Evolutionary conservation across 768 basidiomycete species (phyloP).

Genomic region (Terana coerulea): DNA sequence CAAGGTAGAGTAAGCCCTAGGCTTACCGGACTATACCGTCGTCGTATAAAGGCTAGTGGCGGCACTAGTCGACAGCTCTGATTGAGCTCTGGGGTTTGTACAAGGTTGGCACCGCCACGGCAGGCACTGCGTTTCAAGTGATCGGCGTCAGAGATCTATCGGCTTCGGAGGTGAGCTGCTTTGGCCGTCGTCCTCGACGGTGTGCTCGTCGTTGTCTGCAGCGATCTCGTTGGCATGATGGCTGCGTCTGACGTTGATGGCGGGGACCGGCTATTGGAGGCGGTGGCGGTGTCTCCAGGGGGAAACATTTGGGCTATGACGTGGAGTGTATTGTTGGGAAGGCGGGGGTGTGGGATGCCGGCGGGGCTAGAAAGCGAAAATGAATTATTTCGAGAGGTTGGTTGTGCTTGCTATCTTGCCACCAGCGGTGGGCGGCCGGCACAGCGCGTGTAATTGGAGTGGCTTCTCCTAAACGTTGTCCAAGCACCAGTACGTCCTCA

Average conservation of each 20-base stretch:
- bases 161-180: not conserved
- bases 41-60: not conserved
- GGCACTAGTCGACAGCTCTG: not conserved
- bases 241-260: no score
- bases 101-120: not conserved
- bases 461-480: not conserved
- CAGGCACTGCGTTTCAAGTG: no score
- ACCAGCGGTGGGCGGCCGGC: not conserved
- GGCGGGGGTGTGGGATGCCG: not conserved
- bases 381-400: not conserved
- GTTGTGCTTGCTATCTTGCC: not conserved
- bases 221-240: not conserved
- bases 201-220: not conserved
- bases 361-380: not conserved
- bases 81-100: not conserved
- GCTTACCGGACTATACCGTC: no score
- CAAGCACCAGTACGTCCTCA: not conserved
- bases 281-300: not conserved
- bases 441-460: conserved; percentile 4
- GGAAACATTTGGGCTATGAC: not conserved
- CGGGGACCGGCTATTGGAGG: no score
- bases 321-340: not conserved
- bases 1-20: not conserved
- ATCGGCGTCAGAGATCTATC: not conserved
- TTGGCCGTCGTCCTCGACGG: not conserved